Evolutionary conservation across 1,284 basidiomycete species (phyloP), one percentile per base, ranked within the genome.

Genomic region (Leccinum subrobustum): DNA sequence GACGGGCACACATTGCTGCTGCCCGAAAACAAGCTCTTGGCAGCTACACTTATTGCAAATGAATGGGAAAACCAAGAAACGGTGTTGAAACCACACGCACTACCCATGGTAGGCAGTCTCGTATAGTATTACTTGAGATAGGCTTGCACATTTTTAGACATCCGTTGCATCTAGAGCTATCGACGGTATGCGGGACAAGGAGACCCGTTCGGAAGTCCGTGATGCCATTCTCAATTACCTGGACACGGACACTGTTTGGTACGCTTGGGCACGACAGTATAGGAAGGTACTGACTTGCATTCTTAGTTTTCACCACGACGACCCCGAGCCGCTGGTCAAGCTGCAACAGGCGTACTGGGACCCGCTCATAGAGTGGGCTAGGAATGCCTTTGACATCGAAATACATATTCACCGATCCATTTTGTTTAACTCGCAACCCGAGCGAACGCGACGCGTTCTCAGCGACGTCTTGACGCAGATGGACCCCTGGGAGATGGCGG

Each of bases 201-300:
- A 73, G 29, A 85, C 84, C 14, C 80, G 89, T 6, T 71, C 75
- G n/a, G 82, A 89, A 57, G 90, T 96, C 29, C 82, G 85, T 33
- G 81, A 83, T n/a, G 82, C 87, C 20, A 75, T 99, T 52, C 73
- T 98, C 56, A 85, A 88, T 64, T 99, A 98, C 76, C 78, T 99
- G 37, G 91, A 98, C 66, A 98, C 96, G 3, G 97, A 99, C 73
- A 96, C 97, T 0, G 87, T 99, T 62, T 95, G 93, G 95, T 95
- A 66, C 60, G 82, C 69, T 64, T 48, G 27, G 52, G 16, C 47
- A 29, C 9, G 29, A 16, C 53, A 39, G 20, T 25, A 52, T 47
- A 56, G 54, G 39, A 52, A 44, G 39, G 18, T 48, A 50, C 61
- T 66, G 52, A 65, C 33, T 54, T 27, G 18, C 8, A 33, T 59